Conservation (phyloP, 140 eudicot species). For the Bidens hawaiensis region DNA sequence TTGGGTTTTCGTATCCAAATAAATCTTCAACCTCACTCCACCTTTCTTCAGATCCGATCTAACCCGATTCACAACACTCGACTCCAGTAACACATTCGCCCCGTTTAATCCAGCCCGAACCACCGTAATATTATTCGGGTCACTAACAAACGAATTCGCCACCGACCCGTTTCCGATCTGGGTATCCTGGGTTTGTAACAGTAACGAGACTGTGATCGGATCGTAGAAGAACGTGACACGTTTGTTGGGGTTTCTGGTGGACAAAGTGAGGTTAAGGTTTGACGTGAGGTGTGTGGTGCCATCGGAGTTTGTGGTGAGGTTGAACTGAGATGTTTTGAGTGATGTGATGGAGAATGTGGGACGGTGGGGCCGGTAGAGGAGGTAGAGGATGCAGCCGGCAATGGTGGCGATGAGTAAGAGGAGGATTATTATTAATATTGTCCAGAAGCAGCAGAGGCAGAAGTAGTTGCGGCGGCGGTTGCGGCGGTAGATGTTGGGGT, state of each 20-base stretch:
- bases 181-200: conserved; percentile 22
- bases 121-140: conserved; percentile 34
- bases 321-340: conserved; percentile 48
- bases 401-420: conserved; percentile 50
- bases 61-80: conserved; percentile 31
- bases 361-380: conserved; percentile 60
- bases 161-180: conserved; percentile 44
- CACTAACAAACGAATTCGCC: conserved; percentile 30
- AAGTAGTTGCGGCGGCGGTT: conserved; percentile 58
- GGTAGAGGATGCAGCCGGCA: conserved; percentile 51
- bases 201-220: conserved; percentile 35
- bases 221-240: conserved; percentile 39
- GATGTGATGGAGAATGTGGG: conserved; percentile 59
- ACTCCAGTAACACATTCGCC: conserved; percentile 22
- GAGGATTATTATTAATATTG: conserved; percentile 31
- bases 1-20: conserved; percentile 50
- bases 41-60: conserved; percentile 61
- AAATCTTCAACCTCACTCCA: conserved; percentile 40
- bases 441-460: conserved; percentile 60
- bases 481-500: conserved; percentile 42
- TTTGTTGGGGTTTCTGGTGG: conserved; percentile 62
- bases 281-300: conserved; percentile 55
- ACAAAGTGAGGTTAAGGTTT: conserved; percentile 43
- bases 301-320: conserved; percentile 53
- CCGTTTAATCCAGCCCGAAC: conserved; percentile 32